Base-by-base conservation (phyloP, 306 rosid genomes). In the Senna siamea region DNA sequence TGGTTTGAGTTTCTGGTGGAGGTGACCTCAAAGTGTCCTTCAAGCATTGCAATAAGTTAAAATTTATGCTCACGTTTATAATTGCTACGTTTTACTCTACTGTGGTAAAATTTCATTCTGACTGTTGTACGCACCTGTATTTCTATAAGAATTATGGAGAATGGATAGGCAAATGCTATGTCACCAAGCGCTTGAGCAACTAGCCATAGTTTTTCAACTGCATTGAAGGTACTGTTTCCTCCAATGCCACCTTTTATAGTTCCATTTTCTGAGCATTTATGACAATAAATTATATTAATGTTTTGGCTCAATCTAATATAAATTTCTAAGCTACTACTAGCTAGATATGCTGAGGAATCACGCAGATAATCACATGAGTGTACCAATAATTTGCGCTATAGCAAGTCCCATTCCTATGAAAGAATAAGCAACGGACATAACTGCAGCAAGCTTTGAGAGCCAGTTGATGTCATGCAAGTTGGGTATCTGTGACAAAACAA, bases 11-110 rank as follows among this genome's bases (percentile, higher is more conserved):
- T 82, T 92, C 98, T 0, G 94, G 85, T 26, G 98, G 98, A 59
- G 94, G 87, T 0, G 92, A 85, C 82, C 84, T 92, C 86, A 92
- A 70, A 10, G 98, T 92, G 84, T 92, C 96, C 98, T 92, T 69
- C 72, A 82, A 55, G 34, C 62, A 76, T 72, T 58, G 51, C 67
- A 66, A 35, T 14, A 58, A 65, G 23, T 66, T 40, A 48, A 18
- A 7, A 7, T 26, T 76, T 19, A 66, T 5, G 52, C 76, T 17
- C 68, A 69, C 66, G 44, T 44, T 41, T 54, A 14, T 2, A 61
- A 23, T 9, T 41, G 19, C 34, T 15, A 17, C 35, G 7, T 20
- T 46, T 48, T 67, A 7, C 26, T 22, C 1, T 2, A 62, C 4
- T 48, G 46, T 69, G 38, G 55, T 11, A 2, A 72, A 76, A 58